phyloP scores from a whole-genome alignment of 345 rosid genomes.

The Gossypium ekmanianum region DNA sequence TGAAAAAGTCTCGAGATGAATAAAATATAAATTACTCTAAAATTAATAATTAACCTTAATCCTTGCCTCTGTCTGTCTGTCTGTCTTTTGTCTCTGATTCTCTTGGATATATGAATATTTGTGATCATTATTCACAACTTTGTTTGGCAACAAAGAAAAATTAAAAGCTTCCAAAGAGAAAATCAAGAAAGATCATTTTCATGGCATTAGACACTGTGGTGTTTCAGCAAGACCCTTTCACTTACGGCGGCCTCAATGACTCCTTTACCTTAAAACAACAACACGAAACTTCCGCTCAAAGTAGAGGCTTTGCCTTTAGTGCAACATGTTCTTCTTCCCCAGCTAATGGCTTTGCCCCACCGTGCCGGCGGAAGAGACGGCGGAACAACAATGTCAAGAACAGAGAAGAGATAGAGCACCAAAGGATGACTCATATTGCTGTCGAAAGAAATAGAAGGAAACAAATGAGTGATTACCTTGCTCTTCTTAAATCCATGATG shows the following conservation, averaged over 20 bases:
- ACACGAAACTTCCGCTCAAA: constrained; percentile 3
- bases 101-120: neutral
- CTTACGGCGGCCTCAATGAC: constrained; percentile 19
- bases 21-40: too few relatives aligned
- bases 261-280: neutral
- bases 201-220: constrained; percentile 37
- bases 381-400: constrained; percentile 36
- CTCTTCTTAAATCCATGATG: constrained; percentile 52
- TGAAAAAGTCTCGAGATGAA: too few relatives aligned
- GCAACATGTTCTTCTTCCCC: constrained; percentile 19
- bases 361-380: constrained; percentile 38
- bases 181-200: neutral
- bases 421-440: constrained; percentile 64
- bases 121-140: constrained; percentile 3
- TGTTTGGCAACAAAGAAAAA: neutral
- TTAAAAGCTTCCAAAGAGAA: neutral
- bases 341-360: neutral
- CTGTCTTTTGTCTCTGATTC: too few relatives aligned
- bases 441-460: constrained; percentile 69
- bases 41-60: too few relatives aligned
- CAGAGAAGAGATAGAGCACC: constrained; percentile 53
- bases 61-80: too few relatives aligned
- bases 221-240: constrained; percentile 28
- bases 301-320: constrained; percentile 19
- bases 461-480: constrained; percentile 66